These are phyloP conservation scores for Bretschneidera sinensis DNA, from an alignment of 345 rosid genomes.

Conservation along the genomic window DNA sequence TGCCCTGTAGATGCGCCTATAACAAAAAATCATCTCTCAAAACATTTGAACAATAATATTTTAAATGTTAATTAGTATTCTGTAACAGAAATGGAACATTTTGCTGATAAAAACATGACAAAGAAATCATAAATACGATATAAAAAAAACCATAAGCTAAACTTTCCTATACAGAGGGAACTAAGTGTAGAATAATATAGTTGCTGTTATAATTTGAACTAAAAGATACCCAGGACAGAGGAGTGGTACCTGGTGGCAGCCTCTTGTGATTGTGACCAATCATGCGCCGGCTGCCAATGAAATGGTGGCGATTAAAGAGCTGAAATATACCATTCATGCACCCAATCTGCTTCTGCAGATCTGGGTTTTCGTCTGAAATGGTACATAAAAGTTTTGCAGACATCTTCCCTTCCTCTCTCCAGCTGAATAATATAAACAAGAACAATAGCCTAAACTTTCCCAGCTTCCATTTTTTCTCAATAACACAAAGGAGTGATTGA, in stretches of 20 bases:
- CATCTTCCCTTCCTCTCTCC: conserved; percentile 36
- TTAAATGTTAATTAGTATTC: too few relatives aligned
- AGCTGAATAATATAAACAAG: conserved; percentile 1
- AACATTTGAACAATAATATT: too few relatives aligned
- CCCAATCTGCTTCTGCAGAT: conserved; percentile 72
- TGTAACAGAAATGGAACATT: too few relatives aligned
- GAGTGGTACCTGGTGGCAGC: conserved; percentile 45
- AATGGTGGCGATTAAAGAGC: conserved; percentile 65
- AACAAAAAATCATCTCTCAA: too few relatives aligned
- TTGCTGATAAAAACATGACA: too few relatives aligned
- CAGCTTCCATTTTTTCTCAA: neutral
- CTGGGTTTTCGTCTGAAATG: conserved; percentile 68
- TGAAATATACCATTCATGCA: conserved; percentile 88
- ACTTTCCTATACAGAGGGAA: neutral
- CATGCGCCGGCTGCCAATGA: conserved; percentile 44
- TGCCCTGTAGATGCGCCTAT: too few relatives aligned
- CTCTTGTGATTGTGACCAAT: conserved; percentile 33
- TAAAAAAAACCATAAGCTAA: neutral
- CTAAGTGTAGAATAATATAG: too few relatives aligned
- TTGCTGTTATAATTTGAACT: too few relatives aligned
- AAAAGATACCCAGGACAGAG: too few relatives aligned
- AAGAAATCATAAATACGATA: neutral
- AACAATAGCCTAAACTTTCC: conserved; percentile 5
- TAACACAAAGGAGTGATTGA: neutral
- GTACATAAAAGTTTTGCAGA: conserved; percentile 55